Conservation (phyloP, 2,329 filamentous ascomycete species). For the Allantophomopsis cytisporea region DNA sequence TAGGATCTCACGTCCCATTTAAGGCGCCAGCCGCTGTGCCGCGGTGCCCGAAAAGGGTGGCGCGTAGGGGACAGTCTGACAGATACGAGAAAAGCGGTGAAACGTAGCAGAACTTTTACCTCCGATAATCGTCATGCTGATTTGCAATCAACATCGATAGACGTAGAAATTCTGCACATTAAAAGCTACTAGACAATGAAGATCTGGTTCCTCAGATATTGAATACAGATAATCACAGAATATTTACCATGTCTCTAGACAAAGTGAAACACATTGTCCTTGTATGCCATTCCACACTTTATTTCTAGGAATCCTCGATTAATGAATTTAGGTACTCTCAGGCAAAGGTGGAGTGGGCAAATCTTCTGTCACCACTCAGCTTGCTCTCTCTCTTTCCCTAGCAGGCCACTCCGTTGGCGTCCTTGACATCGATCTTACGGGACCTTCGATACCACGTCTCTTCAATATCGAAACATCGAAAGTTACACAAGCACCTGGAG, state of each 20-base stretch:
- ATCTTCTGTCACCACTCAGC: constrained; percentile 92
- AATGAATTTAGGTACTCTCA: constrained; percentile 51
- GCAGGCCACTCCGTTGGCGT: constrained; percentile 85
- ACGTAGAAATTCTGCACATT: too few relatives aligned
- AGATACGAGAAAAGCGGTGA: too few relatives aligned
- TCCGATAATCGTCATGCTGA: too few relatives aligned
- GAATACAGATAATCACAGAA: too few relatives aligned
- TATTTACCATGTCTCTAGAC: constrained; percentile 42
- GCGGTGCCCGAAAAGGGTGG: too few relatives aligned
- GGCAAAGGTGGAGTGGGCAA: constrained; percentile 98
- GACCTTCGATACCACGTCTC: constrained; percentile 90
- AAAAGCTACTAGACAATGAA: too few relatives aligned
- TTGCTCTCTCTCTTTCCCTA: constrained; percentile 77
- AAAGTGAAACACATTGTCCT: constrained; percentile 69
- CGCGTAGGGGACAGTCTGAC: too few relatives aligned
- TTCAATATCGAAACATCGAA: constrained; percentile 81
- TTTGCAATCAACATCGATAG: too few relatives aligned
- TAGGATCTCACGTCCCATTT: too few relatives aligned
- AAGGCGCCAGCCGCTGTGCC: too few relatives aligned
- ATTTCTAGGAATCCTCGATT: constrained; percentile 2
- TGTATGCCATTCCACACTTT: constrained; percentile 27
- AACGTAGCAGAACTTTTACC: background rate
- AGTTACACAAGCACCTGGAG: constrained; percentile 80
- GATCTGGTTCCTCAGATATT: too few relatives aligned
- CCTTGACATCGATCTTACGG: constrained; percentile 90